Evolutionary conservation across 768 basidiomycete species (phyloP), one percentile per base, ranked within the genome.

Genomic region (Dendrothele bispora): DNA sequence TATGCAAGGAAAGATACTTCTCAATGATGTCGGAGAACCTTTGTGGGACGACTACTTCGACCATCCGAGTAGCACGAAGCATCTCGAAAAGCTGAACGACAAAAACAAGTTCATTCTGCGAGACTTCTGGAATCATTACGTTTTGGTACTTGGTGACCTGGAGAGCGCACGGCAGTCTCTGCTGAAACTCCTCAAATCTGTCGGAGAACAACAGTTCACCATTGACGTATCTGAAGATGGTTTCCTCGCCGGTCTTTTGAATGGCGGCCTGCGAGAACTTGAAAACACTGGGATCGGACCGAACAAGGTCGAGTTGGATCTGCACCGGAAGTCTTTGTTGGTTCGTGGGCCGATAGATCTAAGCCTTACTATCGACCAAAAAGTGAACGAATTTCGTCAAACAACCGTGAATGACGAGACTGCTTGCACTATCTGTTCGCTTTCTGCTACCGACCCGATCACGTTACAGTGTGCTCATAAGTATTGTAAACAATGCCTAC

Each of bases 21-120:
- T 47, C 11, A n/a, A 53, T 12, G 60, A 65, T 1, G 68, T 71
- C 3, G 62, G 59, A 0, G 49, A 51, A 18, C 47, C 53, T 1
- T 49, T 73, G 3, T 82, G 81, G 79, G 73, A 78, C 40, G 71
- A 73, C 15, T 77, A 75, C 46, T 72, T 82, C 48, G 65, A 70
- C 14, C 60, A 64, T n/a, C 40, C 65, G n/a, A 72, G 69, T 48
- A 73, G 77, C 32, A 46, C 49, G 18, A 64, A 65, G 21, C 61
- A 62, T 7, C 43, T 82, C 24, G 66, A 69, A n/a, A 56, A 59
- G 22, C 27, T 78, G 18, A 72, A 72, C 50, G 62, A 66, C 12
- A 60, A 61, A 3, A 45, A 49, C 3, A 65, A 66, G 30, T 74
- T 69, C 46, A 61, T 80, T 32, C 61, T 64, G 32, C 59, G 63